Evolutionary conservation across 495 filamentous ascomycete species (phyloP), one percentile per base, ranked within the genome.

Genomic region (Tuber indicum): DNA sequence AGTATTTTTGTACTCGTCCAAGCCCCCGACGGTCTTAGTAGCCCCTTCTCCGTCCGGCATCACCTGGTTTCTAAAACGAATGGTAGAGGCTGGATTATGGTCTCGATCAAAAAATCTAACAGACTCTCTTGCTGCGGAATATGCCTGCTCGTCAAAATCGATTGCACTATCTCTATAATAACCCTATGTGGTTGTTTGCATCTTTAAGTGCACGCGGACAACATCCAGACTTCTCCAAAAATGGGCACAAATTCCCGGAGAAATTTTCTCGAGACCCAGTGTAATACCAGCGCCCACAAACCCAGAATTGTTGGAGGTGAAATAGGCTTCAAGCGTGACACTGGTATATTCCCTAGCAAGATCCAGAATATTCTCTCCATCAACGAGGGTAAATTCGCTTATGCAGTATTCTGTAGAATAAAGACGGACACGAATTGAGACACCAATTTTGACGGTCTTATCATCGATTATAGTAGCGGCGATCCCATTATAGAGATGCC

Each of bases 91-190:
- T 16, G 93, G 93, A 70, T 89, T 87, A 21, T 92, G 87, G 26
- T 88, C 90, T 10, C 93, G 93, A 9, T 93, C 93, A 81, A 95
- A 96, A 73, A 91, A 86, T 90, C 90, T 88, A 66, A 93, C 88
- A 82, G 91, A 93, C 86, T 94, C 94, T 42, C 93, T 88, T 4
- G 90, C 91, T 89, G 95, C 92, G 0, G 92, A 92, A 81, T 97
- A 93, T 4, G 93, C 92, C 84, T 95, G 91, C 81, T 97, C 93
- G 78, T 94, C 93, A 21, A 93, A 87, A 49, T 87, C 84, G 79
- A 89, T 90, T 8, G 84, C 6, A 21, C 76, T 70, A 71, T 49
- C 3, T 70, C 74, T 14, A n/a, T 23, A 9, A 39, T 62, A 45
- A n/a, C 71, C 75, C 5, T 6, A 39, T 7, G 86, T 85, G 77